Conservation (phyloP, 306 rosid species). For the Inga laurina region DNA sequence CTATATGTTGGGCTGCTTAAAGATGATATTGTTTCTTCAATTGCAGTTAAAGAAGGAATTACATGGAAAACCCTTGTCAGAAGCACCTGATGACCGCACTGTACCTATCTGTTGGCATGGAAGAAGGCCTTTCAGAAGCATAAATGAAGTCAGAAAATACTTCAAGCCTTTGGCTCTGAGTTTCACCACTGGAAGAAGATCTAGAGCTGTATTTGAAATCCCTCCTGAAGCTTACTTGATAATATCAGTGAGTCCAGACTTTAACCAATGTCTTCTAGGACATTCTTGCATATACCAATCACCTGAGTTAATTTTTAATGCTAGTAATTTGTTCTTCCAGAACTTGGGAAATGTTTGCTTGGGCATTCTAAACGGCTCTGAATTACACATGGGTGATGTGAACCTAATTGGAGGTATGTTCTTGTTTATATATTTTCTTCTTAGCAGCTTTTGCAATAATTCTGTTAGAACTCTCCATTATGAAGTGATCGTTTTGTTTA, state of each 20-base stretch:
- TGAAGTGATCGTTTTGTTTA: background rate
- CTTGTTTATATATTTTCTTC: conserved; percentile 1
- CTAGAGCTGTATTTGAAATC: conserved; percentile 59
- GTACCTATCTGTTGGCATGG: conserved; percentile 87
- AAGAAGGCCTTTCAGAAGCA: conserved; percentile 60
- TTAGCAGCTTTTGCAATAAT: conserved; percentile 4
- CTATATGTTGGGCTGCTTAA: background rate
- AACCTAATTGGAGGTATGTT: conserved; percentile 83
- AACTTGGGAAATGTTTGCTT: conserved; percentile 84
- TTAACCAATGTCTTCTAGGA: background rate
- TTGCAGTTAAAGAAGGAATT: conserved; percentile 64
- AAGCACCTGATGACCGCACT: conserved; percentile 64
- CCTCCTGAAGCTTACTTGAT: conserved; percentile 84
- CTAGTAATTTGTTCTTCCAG: conserved; percentile 41
- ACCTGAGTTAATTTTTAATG: conserved; percentile 8
- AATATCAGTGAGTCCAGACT: conserved; percentile 57
- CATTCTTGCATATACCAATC: conserved; percentile 15
- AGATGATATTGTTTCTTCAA: background rate
- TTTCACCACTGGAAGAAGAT: conserved; percentile 51
- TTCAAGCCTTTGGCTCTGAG: conserved; percentile 77
- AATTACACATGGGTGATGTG: conserved; percentile 59
- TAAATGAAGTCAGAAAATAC: conserved; percentile 73
- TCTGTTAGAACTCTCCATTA: conserved; percentile 16
- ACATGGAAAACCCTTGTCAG: conserved; percentile 53
- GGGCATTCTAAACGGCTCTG: conserved; percentile 85